Evolutionary conservation across 108 stramenopile genomes (phyloP).

Genomic region (Chaetoceros tenuissimus): DNA sequence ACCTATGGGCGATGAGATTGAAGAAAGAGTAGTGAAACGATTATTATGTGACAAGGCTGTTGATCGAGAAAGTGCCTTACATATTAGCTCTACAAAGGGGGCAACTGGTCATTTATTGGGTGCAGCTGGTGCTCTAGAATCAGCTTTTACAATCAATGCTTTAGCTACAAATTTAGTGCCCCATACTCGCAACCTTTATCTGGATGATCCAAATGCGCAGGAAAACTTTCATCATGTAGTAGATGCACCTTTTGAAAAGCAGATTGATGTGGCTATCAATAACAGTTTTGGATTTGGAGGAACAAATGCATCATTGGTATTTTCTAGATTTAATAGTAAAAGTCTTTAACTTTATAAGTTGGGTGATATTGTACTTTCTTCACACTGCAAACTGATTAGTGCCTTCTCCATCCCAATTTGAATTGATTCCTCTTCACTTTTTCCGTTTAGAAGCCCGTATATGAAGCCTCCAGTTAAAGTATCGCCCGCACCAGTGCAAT

Average conservation of each 20-base stretch:
- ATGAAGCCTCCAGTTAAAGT: conserved; percentile 54
- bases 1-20: conserved; percentile 90
- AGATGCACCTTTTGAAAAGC: conserved; percentile 7
- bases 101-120: conserved; percentile 93
- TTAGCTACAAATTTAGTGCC: conserved; percentile 60
- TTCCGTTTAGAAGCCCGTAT: conserved; percentile 37
- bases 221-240: conserved; percentile 26
- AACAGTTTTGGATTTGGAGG: conserved; percentile 99
- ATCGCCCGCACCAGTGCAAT: conserved; percentile 63
- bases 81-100: conserved; percentile 92
- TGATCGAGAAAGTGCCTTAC: conserved; percentile 7
- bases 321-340: conserved; percentile 27
- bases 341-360: background rate
- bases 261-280: conserved; percentile 52
- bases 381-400: conserved; percentile 30
- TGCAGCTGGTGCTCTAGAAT: conserved; percentile 95
- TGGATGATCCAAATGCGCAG: conserved; percentile 12
- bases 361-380: conserved; percentile 41
- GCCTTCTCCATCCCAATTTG: conserved; percentile 45
- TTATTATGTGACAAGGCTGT: conserved; percentile 18
- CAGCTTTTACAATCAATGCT: conserved; percentile 72
- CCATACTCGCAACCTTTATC: conserved; percentile 75
- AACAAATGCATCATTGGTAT: conserved; percentile 90
- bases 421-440: conserved; percentile 21
- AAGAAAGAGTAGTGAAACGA: conserved; percentile 63